Conservation (phyloP, 2,329 filamentous ascomycete species). For the Calonectria honghensis region DNA sequence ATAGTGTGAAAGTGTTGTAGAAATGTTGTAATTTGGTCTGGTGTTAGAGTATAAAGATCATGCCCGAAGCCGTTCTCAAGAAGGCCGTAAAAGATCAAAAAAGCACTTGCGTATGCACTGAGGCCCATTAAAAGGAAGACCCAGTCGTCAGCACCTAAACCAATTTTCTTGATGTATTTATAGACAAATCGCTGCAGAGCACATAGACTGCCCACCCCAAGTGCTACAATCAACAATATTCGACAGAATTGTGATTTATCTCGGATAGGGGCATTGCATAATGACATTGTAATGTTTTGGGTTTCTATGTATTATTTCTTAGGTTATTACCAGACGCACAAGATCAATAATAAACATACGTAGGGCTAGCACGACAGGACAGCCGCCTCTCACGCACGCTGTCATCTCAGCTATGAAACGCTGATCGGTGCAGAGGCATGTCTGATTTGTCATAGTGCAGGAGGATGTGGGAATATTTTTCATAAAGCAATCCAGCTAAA, state of each 20-base stretch:
- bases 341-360: not conserved
- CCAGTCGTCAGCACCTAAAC: not conserved
- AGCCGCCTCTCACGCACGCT: not conserved
- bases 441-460: not conserved
- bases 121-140: not conserved
- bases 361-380: not conserved
- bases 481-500: not conserved
- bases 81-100: not conserved
- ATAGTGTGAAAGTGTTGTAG: not conserved
- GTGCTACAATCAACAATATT: not conserved
- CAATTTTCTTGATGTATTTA: not conserved
- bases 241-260: not conserved
- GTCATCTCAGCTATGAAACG: not conserved
- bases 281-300: not conserved
- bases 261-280: not conserved
- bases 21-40: not conserved
- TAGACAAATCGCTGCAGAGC: not conserved
- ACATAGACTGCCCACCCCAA: not conserved
- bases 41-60: conserved; percentile 2
- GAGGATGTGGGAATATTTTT: not conserved
- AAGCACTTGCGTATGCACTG: not conserved
- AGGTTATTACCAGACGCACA: not conserved
- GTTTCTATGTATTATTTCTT: not conserved
- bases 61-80: not conserved
- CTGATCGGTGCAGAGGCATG: not conserved